Percentiles rank a stretch among this genome's conserved stretches.
phyloP scores from a whole-genome alignment of 495 filamentous ascomycete genomes.

The Collariella sp. region DNA sequence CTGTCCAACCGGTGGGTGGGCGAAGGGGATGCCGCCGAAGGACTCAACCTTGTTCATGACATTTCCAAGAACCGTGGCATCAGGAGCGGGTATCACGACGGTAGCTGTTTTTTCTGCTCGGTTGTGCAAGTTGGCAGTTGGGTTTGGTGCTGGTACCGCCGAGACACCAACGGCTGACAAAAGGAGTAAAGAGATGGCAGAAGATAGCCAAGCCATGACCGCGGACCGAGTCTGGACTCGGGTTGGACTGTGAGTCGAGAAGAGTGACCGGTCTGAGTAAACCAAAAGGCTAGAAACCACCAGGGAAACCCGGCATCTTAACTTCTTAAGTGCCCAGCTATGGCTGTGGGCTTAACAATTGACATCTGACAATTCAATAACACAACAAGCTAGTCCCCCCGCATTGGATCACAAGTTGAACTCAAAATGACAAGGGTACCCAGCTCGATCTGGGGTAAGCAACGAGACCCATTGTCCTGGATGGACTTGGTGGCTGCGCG shows the following conservation, averaged over 20 bases:
- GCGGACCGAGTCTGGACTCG: not conserved
- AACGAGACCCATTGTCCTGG: too few relatives aligned
- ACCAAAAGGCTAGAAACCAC: too few relatives aligned
- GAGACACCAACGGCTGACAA: not conserved
- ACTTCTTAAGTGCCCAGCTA: too few relatives aligned
- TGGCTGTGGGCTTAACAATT: too few relatives aligned
- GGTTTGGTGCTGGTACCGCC: not conserved
- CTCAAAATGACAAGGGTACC: too few relatives aligned
- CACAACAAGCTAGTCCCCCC: too few relatives aligned
- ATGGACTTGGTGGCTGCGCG: too few relatives aligned
- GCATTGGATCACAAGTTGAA: too few relatives aligned
- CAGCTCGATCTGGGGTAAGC: too few relatives aligned
- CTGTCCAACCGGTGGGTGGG: constrained; percentile 33
- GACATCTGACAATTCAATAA: too few relatives aligned
- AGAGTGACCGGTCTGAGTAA: too few relatives aligned
- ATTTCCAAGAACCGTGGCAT: not conserved
- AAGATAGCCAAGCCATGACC: not conserved
- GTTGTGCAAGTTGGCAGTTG: not conserved
- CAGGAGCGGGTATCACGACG: not conserved
- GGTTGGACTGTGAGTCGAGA: not conserved
- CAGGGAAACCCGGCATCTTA: too few relatives aligned
- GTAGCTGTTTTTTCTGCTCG: not conserved
- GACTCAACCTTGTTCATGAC: constrained; percentile 22
- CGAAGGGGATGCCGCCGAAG: constrained; percentile 44
- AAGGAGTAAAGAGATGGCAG: not conserved